Evolutionary conservation across 106 monocot genomes (phyloP), one percentile per base, ranked within the genome.

Genomic region (Amphibolis antarctica): DNA sequence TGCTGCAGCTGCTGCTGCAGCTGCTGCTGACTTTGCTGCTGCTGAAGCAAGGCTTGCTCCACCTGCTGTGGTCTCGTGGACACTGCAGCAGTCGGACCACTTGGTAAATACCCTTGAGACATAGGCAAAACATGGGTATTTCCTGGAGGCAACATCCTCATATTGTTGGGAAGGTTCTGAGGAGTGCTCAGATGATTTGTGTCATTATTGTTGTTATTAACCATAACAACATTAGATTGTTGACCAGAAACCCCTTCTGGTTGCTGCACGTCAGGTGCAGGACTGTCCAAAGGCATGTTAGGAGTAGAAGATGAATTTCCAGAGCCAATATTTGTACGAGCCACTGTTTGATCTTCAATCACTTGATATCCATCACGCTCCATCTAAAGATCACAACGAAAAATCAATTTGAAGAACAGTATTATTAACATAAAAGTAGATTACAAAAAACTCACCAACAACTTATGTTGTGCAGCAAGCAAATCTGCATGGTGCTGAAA

Each of bases 401-500:
- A 15, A 14, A 50, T 51, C 44, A 71, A 14, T 36, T 12, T 1
- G 46, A 23, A 54, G 59, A 21, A 56, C 47, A 65, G 25, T 49
- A 57, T 56, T 57, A 4, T 57, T 27, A 26, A 4, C 25, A 57
- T 28, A 57, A 12, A 25, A 57, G 57, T 26, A 26, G 4, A 23
- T 30, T 25, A 15, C 12, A 28, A 11, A 57, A 48, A 3, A 78
- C 79, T 80, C 59, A 96, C 94, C 81, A 84, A 55, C 58, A 26
- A 17, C 59, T 54, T 52, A 55, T 84, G 82, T 47, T 96, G 89
- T 36, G 74, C 66, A 24, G 81, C 89, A 69, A 96, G 89, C 65
- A 89, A 51, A 76, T 96, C 94, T 22, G 89, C 94, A 59, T 64
- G 66, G 60, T 80, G 65, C 94, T 96, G 86, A 53, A 64, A 64